Evolutionary conservation across 1,284 basidiomycete genomes (phyloP).

Genomic region (Ustilago sp.): DNA sequence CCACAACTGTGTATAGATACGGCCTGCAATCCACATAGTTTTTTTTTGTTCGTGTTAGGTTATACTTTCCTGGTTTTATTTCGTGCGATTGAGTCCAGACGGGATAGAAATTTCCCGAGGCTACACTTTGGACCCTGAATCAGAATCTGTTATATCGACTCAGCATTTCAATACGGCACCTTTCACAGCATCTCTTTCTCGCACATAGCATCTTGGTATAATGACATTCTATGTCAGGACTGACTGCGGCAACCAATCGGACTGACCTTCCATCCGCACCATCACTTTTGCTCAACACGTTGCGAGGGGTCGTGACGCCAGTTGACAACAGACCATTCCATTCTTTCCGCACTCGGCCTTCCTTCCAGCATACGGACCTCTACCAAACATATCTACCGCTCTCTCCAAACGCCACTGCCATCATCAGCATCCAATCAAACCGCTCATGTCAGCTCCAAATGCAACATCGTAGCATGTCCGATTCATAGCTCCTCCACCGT

Average conservation of each 20-base stretch:
- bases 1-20: no score
- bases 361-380: neutral
- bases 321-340: neutral
- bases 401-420: neutral
- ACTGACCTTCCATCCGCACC: neutral
- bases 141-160: conserved; percentile 5
- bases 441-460: neutral
- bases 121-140: conserved; percentile 19
- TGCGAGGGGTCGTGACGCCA: neutral
- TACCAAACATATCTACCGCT: neutral
- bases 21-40: no score
- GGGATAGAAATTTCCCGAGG: no score
- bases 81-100: no score
- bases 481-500: neutral
- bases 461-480: conserved; percentile 12
- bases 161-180: neutral
- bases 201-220: no score
- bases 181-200: neutral
- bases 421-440: neutral
- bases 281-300: neutral
- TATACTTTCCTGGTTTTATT: no score
- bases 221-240: neutral
- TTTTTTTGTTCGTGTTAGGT: no score
- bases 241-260: neutral
- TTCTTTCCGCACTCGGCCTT: neutral